Evolutionary conservation across 345 rosid genomes (phyloP).

Genomic region (Aurinia saxatilis): DNA sequence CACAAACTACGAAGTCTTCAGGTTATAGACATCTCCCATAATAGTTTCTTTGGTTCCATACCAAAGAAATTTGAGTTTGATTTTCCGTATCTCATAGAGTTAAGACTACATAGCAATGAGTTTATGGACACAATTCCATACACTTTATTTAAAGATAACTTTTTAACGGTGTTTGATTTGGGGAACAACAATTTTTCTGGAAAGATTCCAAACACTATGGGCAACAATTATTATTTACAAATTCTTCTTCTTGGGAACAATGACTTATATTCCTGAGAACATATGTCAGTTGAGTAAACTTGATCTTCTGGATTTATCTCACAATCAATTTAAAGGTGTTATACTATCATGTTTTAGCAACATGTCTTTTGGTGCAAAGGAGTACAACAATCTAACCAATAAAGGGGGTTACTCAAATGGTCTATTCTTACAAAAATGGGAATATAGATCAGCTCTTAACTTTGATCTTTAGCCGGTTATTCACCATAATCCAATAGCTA

Average conservation of each 20-base stretch:
- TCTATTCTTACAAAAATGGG: no score
- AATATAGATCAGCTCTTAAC: no score
- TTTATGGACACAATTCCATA: constrained; percentile 38
- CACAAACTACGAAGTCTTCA: constrained; percentile 48
- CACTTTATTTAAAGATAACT: constrained; percentile 39
- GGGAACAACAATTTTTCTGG: constrained; percentile 41
- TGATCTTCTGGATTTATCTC: background rate
- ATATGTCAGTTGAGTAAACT: background rate
- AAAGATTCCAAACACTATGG: no score
- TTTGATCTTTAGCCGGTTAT: no score
- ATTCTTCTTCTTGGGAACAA: constrained; percentile 54
- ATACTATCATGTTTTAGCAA: no score
- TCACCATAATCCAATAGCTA: no score
- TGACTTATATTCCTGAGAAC: constrained; percentile 33
- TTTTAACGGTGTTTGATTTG: constrained; percentile 41
- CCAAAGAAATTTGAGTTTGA: constrained; percentile 64
- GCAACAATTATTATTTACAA: constrained; percentile 44
- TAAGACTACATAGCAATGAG: constrained; percentile 20
- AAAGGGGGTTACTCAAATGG: no score
- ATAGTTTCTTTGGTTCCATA: constrained; percentile 41
- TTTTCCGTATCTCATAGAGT: no score
- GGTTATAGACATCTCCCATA: no score
- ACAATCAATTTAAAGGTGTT: no score
- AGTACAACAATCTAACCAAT: background rate
- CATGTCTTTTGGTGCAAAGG: no score